These are phyloP conservation scores for Dictyostelium brefeldianum DNA, from an alignment of 78 protist genomes.

Conservation along the genomic window DNA sequence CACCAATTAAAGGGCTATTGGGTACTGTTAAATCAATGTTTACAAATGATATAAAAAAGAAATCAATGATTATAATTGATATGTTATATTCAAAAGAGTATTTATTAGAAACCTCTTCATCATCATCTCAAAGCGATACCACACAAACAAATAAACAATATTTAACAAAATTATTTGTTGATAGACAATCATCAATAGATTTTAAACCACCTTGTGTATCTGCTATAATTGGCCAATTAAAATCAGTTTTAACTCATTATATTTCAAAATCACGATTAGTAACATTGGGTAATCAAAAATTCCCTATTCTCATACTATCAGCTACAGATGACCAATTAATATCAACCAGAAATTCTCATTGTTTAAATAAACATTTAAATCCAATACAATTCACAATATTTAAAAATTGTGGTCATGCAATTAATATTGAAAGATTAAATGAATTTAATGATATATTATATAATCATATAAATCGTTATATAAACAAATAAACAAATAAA, in stretches of 20 bases:
- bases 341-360: slow-evolving; percentile 14
- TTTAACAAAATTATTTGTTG: background rate
- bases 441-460: background rate
- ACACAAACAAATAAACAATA: background rate
- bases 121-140: background rate
- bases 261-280: slow-evolving; percentile 2
- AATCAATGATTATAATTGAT: background rate
- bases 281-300: background rate
- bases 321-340: slow-evolving; percentile 60
- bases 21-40: slow-evolving; percentile 3
- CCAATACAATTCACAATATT: slow-evolving; percentile 49
- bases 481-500: too few species aligned
- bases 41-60: background rate
- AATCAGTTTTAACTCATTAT: slow-evolving; percentile 40
- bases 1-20: background rate
- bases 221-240: slow-evolving; percentile 28
- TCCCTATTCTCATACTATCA: slow-evolving; percentile 51
- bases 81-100: slow-evolving; percentile 30
- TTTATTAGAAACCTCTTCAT: background rate
- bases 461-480: background rate
- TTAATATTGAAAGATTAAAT: background rate
- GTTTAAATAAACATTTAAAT: background rate
- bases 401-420: slow-evolving; percentile 31
- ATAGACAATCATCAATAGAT: background rate
- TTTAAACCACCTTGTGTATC: background rate